A percentile compares a stretch with the other conserved stretches of the same genome.
These are phyloP conservation scores for Pseudogymnoascus sp. DNA, from an alignment of 2,329 filamentous ascomycete species.

Conservation along the genomic window DNA sequence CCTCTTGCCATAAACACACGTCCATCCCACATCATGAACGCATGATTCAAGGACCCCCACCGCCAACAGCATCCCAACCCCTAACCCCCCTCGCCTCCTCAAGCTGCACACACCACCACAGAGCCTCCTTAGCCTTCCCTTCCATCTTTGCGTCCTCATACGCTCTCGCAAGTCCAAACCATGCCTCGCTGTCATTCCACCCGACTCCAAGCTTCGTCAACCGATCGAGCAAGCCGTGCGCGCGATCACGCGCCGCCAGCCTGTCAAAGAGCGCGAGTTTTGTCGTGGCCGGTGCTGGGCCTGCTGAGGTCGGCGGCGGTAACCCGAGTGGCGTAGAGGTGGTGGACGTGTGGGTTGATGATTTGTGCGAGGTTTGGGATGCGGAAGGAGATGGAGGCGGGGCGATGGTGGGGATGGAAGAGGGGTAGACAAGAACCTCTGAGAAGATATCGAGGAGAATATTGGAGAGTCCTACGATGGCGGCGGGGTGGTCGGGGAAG, in stretches of 20 bases:
- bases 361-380: constrained; percentile 12
- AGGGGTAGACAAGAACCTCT: constrained; percentile 54
- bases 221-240: constrained; percentile 72
- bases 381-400: constrained; percentile 21
- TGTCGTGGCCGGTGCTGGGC: constrained; percentile 18
- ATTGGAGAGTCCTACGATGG: constrained; percentile 74
- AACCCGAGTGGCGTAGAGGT: neutral
- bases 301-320: neutral
- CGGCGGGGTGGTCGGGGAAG: constrained; percentile 69
- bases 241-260: constrained; percentile 82
- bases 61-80: constrained; percentile 64
- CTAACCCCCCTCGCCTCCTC: constrained; percentile 78
- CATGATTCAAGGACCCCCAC: constrained; percentile 40
- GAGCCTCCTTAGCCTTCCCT: constrained; percentile 81
- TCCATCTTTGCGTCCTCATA: constrained; percentile 81
- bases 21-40: neutral
- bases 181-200: constrained; percentile 91
- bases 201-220: constrained; percentile 78
- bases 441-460: constrained; percentile 81
- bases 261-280: constrained; percentile 45
- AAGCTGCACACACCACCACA: constrained; percentile 97
- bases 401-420: constrained; percentile 34
- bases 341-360: neutral
- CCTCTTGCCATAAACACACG: neutral
- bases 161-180: constrained; percentile 79